phyloP scores from a whole-genome alignment of 257 asterid species.

The Oldenlandia corymbosa region DNA sequence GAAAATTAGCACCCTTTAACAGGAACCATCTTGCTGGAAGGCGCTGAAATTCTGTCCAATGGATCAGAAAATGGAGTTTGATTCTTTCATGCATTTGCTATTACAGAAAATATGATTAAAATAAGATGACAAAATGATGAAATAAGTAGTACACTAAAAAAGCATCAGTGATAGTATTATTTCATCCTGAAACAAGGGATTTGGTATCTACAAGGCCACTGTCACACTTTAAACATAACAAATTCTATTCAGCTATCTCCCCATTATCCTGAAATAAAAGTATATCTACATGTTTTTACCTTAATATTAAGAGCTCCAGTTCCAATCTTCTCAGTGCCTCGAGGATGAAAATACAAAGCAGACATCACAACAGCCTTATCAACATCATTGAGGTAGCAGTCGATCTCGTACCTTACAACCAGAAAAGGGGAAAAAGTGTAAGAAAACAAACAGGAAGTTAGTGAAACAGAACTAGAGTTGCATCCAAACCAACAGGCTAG shows the following conservation, averaged over 20 bases:
- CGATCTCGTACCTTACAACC: constrained; percentile 44
- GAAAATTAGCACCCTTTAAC: neutral
- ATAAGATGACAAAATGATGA: too few species aligned
- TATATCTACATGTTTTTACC: constrained; percentile 34
- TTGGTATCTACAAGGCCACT: neutral
- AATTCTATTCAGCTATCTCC: neutral
- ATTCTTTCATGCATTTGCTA: too few species aligned
- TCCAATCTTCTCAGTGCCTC: constrained; percentile 56
- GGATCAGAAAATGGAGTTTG: too few species aligned
- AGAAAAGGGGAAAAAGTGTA: neutral
- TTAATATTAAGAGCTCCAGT: constrained; percentile 58
- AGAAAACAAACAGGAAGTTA: neutral
- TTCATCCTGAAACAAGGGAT: neutral
- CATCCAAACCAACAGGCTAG: neutral
- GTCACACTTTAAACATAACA: neutral
- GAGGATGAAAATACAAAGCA: constrained; percentile 77
- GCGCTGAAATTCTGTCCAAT: too few species aligned
- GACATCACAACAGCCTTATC: constrained; percentile 54
- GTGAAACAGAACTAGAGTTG: neutral
- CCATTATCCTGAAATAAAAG: neutral
- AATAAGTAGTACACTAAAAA: too few species aligned
- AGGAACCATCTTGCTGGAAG: neutral
- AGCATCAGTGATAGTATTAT: too few species aligned
- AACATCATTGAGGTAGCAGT: constrained; percentile 37
- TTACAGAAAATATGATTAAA: too few species aligned